Conservation (phyloP, 768 basidiomycete genomes). For the Termitomyces sp. region DNA sequence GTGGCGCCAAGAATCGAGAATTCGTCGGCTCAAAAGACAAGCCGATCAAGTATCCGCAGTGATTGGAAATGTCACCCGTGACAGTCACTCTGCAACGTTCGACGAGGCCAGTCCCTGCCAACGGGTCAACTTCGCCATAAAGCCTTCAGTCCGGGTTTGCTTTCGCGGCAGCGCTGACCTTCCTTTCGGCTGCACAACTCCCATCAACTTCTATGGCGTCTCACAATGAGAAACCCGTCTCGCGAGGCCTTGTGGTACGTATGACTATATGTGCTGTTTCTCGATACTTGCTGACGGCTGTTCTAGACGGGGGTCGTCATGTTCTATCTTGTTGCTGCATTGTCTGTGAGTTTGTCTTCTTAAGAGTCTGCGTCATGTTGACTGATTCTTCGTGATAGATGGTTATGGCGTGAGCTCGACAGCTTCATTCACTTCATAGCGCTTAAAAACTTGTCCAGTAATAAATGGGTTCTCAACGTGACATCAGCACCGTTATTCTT, state of each 20-base stretch:
- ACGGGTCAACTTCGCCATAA: not conserved
- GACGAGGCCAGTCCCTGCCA: not conserved
- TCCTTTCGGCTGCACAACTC: slow-evolving; percentile 6
- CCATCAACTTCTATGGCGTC: slow-evolving; percentile 18
- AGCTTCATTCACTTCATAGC: not conserved
- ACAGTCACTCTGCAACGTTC: not conserved
- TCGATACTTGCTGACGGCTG: not conserved
- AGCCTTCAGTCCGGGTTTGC: not conserved
- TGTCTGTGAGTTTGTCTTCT: slow-evolving; percentile 57
- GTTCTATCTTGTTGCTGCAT: slow-evolving; percentile 87
- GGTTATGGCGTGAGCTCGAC: slow-evolving; percentile 72
- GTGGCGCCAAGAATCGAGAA: not conserved
- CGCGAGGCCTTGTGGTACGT: slow-evolving; percentile 41
- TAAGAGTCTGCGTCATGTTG: not conserved
- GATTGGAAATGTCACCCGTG: not conserved
- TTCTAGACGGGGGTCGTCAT: slow-evolving; percentile 64
- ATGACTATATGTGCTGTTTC: not conserved
- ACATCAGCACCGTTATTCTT: slow-evolving; percentile 82
- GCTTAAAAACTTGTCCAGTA: slow-evolving; percentile 36
- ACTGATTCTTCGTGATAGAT: slow-evolving; percentile 42
- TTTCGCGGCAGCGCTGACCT: slow-evolving; percentile 1
- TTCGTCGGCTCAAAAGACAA: not conserved
- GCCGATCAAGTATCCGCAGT: not conserved
- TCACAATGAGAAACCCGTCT: slow-evolving; percentile 28
- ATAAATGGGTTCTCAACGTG: slow-evolving; percentile 86